Base-by-base conservation (phyloP, 805 yeast genomes). In the Teunomyces panamensis region DNA sequence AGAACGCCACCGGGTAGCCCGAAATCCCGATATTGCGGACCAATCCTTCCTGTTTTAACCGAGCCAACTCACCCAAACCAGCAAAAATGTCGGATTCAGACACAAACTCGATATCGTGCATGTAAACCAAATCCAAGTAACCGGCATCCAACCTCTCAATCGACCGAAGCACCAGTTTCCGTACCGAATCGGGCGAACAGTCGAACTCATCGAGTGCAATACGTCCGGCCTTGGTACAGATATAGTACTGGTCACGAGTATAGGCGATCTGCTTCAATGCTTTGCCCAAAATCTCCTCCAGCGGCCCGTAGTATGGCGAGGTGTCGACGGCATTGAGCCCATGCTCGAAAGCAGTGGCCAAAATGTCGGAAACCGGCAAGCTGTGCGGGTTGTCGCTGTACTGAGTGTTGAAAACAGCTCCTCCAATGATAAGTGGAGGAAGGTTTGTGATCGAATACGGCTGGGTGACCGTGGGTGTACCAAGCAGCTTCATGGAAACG, bases 231-330 rank as follows among this genome's bases (percentile, higher is more conserved):
- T 91, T 91, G 20, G 97, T 87, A 57, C 89, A 84, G 24, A 92
- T 73, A 56, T 75, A 83, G 62, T 86, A 86, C 14, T 72, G 59
- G 4, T 83, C 84, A 49, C 98, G 75, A 0, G 82, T 74, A 56
- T 74, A 64, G 24, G 30, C 33, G 30, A 66, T 43, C 14, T 56
- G 34, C 27, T 32, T 32, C 53, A 91, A 67, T 0, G 90, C 92
- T 11, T 73, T 51, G 1, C 98, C 97, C 5, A 88, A 61, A 10
- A 91, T 53, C 14, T 67, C 73, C 59, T 91, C 98, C 4, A 96
- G 87, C 0, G 89, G 89, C 0, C 97, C 97, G 62, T 91, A 91
- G 67, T 88, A 90, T 3, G 97, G 97, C 0, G 97, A 87, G 0
- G 97, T 89, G 60, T 91, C 97, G 32, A 91, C 73, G 1, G 96